Evolutionary conservation across 352 stramenopile species (phyloP).

Genomic region (Pilasporangium apinafurcum): DNA sequence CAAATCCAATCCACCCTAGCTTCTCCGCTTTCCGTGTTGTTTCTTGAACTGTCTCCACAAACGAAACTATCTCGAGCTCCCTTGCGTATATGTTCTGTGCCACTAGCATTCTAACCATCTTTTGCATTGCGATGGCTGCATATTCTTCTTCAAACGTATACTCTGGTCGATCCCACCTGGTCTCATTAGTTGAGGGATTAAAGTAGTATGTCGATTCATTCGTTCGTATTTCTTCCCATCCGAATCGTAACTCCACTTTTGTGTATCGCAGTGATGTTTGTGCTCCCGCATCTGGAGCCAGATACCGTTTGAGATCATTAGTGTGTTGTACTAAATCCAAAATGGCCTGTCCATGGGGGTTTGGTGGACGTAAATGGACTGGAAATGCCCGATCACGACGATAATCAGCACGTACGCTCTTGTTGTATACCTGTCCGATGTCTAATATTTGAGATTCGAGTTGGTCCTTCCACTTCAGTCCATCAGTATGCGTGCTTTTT

Average conservation of each 20-base stretch:
- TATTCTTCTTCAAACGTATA: conserved; percentile 69
- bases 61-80: conserved; percentile 29
- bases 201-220: conserved; percentile 47
- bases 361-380: conserved; percentile 31
- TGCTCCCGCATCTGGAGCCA: conserved; percentile 9
- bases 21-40: conserved; percentile 2
- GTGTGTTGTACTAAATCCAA: conserved; percentile 36
- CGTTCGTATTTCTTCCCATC: conserved; percentile 40
- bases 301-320: conserved; percentile 14
- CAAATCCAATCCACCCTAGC: conserved; percentile 59
- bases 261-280: conserved; percentile 36
- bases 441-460: conserved; percentile 8
- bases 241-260: conserved; percentile 49
- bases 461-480: no score
- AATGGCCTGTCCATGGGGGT: conserved; percentile 38
- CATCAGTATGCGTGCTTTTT: not conserved
- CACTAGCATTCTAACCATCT: conserved; percentile 39
- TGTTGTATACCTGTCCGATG: conserved; percentile 38
- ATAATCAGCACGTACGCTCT: conserved; percentile 40
- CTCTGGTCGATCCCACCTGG: conserved; percentile 47
- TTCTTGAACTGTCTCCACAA: conserved; percentile 31
- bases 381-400: conserved; percentile 48
- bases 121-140: conserved; percentile 58
- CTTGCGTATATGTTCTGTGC: conserved; percentile 17
- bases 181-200: conserved; percentile 28